A percentile compares a stretch with the other conserved stretches of the same genome.
Conservation (phyloP, 192 early-diverging fungal genomes). For the Backusella westeae region DNA sequence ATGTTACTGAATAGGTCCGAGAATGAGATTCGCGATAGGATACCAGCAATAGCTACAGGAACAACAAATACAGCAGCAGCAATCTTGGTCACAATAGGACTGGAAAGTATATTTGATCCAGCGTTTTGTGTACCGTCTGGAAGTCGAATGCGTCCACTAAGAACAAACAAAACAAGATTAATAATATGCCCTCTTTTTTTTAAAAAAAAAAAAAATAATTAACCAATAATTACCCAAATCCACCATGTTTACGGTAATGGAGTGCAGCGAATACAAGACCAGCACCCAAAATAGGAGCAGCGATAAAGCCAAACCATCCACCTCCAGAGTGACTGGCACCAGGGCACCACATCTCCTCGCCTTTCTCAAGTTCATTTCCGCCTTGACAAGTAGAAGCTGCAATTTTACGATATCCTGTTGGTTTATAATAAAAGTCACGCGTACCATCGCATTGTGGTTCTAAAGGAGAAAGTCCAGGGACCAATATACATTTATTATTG, state of each 20-base stretch:
- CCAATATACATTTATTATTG: conserved; percentile 61
- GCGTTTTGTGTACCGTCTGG: conserved; percentile 9
- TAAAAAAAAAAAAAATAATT: neutral
- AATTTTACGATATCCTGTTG: conserved; percentile 84
- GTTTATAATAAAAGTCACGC: conserved; percentile 64
- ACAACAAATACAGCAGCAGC: conserved; percentile 27
- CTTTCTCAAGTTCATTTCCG: conserved; percentile 48
- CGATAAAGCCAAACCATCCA: conserved; percentile 30
- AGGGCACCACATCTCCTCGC: conserved; percentile 66
- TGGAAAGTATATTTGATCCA: conserved; percentile 11
- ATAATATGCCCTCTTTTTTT: neutral
- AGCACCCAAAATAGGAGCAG: conserved; percentile 32
- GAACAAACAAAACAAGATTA: neutral
- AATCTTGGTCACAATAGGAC: conserved; percentile 26
- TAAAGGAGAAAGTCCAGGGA: conserved; percentile 54
- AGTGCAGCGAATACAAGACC: conserved; percentile 27
- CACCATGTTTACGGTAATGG: conserved; percentile 20
- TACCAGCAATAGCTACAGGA: conserved; percentile 26
- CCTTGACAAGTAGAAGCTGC: conserved; percentile 80
- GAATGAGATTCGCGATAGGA: conserved; percentile 30
- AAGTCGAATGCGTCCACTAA: conserved; percentile 28
- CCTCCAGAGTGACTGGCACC: conserved; percentile 40
- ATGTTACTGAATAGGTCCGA: conserved; percentile 23
- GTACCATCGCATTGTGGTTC: conserved; percentile 54
- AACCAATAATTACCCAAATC: conserved; percentile 24